phyloP scores from a whole-genome alignment of 2,329 filamentous ascomycete genomes.

The Trichoderma endophyticum region DNA sequence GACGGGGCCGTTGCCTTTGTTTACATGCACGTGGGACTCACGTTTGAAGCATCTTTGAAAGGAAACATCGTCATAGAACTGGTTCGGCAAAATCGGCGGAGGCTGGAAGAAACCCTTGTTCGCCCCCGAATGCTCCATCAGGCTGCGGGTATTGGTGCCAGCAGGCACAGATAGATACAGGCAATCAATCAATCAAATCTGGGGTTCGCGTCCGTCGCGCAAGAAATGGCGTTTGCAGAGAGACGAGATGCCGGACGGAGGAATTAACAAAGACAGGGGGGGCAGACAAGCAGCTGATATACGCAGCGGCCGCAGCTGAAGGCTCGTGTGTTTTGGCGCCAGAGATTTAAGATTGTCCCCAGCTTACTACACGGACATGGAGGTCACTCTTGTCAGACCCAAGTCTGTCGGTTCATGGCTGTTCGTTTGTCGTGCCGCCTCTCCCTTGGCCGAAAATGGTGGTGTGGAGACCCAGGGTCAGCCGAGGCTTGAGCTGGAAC shows the following conservation, averaged over 20 bases:
- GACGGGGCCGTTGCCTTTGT: neutral
- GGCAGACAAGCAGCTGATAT: neutral
- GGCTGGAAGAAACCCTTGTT: slow-evolving; percentile 56
- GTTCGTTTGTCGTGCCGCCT: neutral
- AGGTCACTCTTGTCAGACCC: neutral
- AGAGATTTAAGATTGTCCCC: neutral
- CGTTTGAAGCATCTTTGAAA: slow-evolving; percentile 51
- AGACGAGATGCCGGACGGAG: neutral
- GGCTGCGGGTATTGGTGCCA: neutral
- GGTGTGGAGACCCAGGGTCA: slow-evolving; percentile 1
- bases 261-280: neutral
- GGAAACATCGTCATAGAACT: slow-evolving; percentile 54
- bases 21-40: slow-evolving; percentile 30
- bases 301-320: neutral
- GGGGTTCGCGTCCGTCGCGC: neutral
- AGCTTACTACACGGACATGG: neutral
- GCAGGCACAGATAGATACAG: neutral
- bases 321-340: neutral
- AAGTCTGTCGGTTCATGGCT: neutral
- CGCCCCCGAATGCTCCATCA: slow-evolving; percentile 43
- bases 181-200: neutral
- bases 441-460: neutral
- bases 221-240: neutral
- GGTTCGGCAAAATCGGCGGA: slow-evolving; percentile 50
- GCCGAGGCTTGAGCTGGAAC: slow-evolving; percentile 4